A percentile compares a stretch with the other conserved stretches of the same genome.
Conservation (phyloP, 2,329 filamentous ascomycete genomes). For the Colletotrichum eleusines region DNA sequence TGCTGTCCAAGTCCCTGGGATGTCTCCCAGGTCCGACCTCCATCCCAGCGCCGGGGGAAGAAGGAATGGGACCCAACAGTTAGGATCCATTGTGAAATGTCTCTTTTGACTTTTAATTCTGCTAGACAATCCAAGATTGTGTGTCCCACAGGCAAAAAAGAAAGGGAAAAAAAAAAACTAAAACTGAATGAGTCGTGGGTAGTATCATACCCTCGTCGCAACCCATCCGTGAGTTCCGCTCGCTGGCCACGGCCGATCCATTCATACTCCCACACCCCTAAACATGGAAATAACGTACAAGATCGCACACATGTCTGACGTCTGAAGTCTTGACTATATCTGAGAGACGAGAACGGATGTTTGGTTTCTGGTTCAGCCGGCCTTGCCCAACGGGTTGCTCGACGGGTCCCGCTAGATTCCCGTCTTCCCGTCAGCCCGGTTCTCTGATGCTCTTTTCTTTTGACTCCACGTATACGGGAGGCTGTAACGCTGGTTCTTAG, state of each 20-base stretch:
- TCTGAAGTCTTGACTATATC: not conserved
- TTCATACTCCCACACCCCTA: not conserved
- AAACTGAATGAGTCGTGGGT: not conserved
- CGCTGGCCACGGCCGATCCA: not conserved
- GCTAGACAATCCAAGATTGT: not conserved
- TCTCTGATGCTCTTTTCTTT: not conserved
- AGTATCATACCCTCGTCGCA: not conserved
- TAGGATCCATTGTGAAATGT: not conserved
- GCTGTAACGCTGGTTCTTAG: not conserved
- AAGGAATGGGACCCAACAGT: conserved; percentile 14
- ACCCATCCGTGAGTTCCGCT: not conserved
- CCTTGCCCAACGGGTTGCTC: conserved; percentile 21
- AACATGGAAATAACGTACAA: not conserved
- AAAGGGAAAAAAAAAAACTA: too few species aligned
- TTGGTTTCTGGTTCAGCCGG: not conserved
- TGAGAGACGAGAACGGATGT: not conserved
- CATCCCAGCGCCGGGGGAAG: conserved; percentile 22
- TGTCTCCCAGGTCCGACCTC: conserved; percentile 34
- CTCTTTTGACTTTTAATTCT: too few species aligned
- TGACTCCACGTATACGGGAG: not conserved
- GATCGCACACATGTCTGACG: not conserved
- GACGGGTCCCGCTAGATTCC: conserved; percentile 38
- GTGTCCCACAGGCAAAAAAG: too few species aligned
- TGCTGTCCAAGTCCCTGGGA: conserved; percentile 15
- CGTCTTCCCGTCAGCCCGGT: conserved; percentile 32